Percentiles rank a stretch among this genome's conserved stretches.
phyloP scores from a whole-genome alignment of 176 grass and related monocot genomes.

The Carex parvula region DNA sequence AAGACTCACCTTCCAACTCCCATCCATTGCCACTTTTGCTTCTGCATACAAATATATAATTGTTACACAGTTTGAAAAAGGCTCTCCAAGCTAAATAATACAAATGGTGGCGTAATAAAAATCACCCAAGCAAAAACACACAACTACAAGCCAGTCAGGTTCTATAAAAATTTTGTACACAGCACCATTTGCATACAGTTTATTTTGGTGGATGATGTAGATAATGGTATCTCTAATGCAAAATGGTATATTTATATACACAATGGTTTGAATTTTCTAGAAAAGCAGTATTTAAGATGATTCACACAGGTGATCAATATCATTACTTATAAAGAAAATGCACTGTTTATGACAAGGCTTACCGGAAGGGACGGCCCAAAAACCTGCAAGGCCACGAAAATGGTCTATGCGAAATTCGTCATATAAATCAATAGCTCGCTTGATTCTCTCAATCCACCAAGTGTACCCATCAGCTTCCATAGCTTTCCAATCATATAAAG shows the following conservation, averaged over 20 bases:
- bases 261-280: neutral
- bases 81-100: constrained; percentile 12
- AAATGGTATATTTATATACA: neutral
- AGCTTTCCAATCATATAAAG: constrained; percentile 85
- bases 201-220: neutral
- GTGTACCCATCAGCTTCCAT: constrained; percentile 74
- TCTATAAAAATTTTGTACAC: neutral
- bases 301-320: neutral
- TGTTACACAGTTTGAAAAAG: neutral
- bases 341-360: constrained; percentile 12
- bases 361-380: constrained; percentile 92
- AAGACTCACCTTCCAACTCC: constrained; percentile 84
- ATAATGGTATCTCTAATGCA: neutral
- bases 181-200: neutral
- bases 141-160: neutral
- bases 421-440: constrained; percentile 92
- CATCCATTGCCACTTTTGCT: constrained; percentile 64
- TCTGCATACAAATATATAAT: constrained; percentile 43
- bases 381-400: constrained; percentile 86
- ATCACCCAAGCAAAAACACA: neutral
- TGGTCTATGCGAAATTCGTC: constrained; percentile 98
- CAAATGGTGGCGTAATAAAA: constrained; percentile 7
- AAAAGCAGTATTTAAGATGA: neutral
- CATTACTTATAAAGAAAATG: constrained; percentile 28
- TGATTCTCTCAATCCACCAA: constrained; percentile 96